Base-by-base conservation (phyloP, 1,284 basidiomycete genomes). In the Cronartium quercuum region DNA sequence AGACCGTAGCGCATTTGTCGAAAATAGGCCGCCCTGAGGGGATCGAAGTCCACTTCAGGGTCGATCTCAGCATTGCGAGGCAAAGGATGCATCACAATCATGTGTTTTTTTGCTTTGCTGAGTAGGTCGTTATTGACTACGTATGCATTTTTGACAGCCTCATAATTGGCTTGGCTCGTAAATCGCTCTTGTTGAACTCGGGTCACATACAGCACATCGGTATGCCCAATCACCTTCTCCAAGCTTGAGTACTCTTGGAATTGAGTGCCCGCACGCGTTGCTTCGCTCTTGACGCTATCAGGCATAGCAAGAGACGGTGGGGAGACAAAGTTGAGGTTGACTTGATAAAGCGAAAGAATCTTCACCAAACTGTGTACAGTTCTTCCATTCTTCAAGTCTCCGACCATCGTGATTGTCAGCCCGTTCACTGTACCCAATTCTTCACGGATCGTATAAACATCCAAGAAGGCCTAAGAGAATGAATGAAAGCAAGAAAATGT, bases 371-470 rank as follows among this genome's bases (percentile, higher is more conserved):
- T 92, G 85, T 99, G 96, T 0, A 97, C 94, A 0, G 96, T 99
- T 76, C 96, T 89, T 51, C 96, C 96, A 81, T 98, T 96, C 86
- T 98, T 98, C 79, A 99, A 86, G 83, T 98, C 96, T 76, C 96
- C 96, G 9, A 99, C 87, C 66, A 75, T 75, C 10, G 96, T 98
- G 81, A 98, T 90, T 13, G 92, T 95, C 75, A 92, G 89, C 64
- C 95, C 96, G 81, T 97, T 98, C 77, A 98, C 93, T 0, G 95
- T 98, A 77, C 96, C 96, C 60, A 98, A 87, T 84, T 99, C 96
- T 65, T 92, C 94, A 35, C 96, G 93, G 79, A 99, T 98, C 58
- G 94, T 97, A 83, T 93, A 98, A 37, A 97, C 88, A 81, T 98
- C 96, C 76, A 98, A 84, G 60, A 97, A 85, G 37, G 92, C 92